These are phyloP conservation scores for Eutrema japonicum DNA, from an alignment of 345 rosid species.

Conservation along the genomic window DNA sequence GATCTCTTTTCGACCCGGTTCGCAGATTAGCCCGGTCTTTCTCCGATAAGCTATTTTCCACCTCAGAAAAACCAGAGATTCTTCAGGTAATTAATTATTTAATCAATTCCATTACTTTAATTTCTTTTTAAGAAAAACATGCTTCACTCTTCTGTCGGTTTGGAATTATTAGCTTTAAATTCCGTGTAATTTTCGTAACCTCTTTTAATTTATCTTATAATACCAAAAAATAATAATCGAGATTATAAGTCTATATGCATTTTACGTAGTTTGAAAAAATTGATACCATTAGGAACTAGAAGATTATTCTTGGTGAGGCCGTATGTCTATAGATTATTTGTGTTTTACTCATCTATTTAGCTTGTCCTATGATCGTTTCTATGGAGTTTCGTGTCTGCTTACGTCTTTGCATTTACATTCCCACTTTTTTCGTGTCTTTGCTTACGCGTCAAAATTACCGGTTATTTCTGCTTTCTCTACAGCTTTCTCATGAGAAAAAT, in stretches of 20 bases:
- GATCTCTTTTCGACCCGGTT: slow-evolving; percentile 63
- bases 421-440: slow-evolving; percentile 16
- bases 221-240: neutral
- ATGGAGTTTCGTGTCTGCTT: slow-evolving; percentile 41
- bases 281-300: neutral
- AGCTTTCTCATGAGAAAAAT: slow-evolving; percentile 5
- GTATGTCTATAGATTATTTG: neutral
- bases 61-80: slow-evolving; percentile 48
- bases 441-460: slow-evolving; percentile 39
- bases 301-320: slow-evolving; percentile 15
- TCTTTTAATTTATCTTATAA: slow-evolving; percentile 15
- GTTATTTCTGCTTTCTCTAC: slow-evolving; percentile 28
- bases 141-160: slow-evolving; percentile 11
- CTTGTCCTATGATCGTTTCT: slow-evolving; percentile 25
- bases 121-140: slow-evolving; percentile 14
- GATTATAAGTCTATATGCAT: slow-evolving; percentile 1
- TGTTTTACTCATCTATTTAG: slow-evolving; percentile 2
- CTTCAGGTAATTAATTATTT: slow-evolving; percentile 60
- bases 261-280: neutral
- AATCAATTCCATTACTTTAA: neutral
- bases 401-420: slow-evolving; percentile 31
- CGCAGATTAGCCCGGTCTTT: slow-evolving; percentile 50
- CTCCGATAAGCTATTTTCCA: slow-evolving; percentile 36
- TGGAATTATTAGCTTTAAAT: slow-evolving; percentile 9
- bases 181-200: slow-evolving; percentile 16